Percentiles rank a stretch among this genome's conserved stretches.
Evolutionary conservation across 179 eudicot genomes (phyloP).

Genomic region (Silene coronaria): DNA sequence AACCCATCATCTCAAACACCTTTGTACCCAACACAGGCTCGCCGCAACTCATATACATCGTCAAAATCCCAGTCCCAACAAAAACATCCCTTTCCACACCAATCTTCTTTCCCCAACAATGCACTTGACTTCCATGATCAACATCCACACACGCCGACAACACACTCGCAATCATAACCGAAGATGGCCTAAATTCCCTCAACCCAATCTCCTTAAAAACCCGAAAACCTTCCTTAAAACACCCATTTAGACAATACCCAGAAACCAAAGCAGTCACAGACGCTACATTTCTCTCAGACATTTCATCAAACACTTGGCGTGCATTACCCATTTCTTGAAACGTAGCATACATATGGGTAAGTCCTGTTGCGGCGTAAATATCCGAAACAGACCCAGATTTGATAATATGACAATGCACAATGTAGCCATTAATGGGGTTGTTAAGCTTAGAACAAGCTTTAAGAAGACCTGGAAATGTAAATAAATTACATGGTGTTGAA

Average conservation of each 20-base stretch:
- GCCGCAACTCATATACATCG: conserved; percentile 48
- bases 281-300: conserved; percentile 44
- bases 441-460: conserved; percentile 58
- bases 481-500: conserved; percentile 36
- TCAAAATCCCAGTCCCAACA: conserved; percentile 56
- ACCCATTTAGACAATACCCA: conserved; percentile 54
- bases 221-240: conserved; percentile 34
- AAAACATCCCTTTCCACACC: conserved; percentile 66
- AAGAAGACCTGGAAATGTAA: conserved; percentile 60
- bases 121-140: conserved; percentile 48
- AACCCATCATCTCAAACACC: conserved; percentile 41
- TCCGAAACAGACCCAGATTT: conserved; percentile 47
- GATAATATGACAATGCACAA: conserved; percentile 58
- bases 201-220: conserved; percentile 41
- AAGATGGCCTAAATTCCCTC: conserved; percentile 41
- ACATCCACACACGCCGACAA: conserved; percentile 47
- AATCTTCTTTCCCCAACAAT: conserved; percentile 68
- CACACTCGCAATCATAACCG: conserved; percentile 59
- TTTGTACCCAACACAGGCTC: conserved; percentile 38
- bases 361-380: conserved; percentile 50
- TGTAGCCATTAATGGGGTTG: conserved; percentile 36
- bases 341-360: conserved; percentile 51
- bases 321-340: conserved; percentile 34
- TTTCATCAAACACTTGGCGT: conserved; percentile 60
- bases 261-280: conserved; percentile 51